Evolutionary conservation across 805 yeast genomes (phyloP).

Genomic region (Lipomyces kockii): DNA sequence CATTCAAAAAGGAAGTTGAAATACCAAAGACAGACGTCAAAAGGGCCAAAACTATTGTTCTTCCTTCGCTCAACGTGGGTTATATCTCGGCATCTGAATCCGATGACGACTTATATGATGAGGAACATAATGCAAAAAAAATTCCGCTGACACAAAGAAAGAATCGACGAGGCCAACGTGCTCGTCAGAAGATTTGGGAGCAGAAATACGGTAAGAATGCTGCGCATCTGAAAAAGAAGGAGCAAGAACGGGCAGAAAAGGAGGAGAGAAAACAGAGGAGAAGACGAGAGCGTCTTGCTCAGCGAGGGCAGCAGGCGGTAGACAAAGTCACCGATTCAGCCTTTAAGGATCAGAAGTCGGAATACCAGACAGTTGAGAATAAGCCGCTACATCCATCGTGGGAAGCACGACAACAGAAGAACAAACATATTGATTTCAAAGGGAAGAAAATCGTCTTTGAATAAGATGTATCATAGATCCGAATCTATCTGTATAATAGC

Average conservation of each 20-base stretch:
- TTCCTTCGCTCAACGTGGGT: slow-evolving; percentile 79
- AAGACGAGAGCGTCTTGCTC: slow-evolving; percentile 19
- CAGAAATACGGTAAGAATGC: slow-evolving; percentile 82
- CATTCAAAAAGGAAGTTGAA: not conserved
- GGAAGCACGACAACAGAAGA: slow-evolving; percentile 81
- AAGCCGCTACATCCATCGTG: slow-evolving; percentile 90
- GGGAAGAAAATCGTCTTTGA: slow-evolving; percentile 89
- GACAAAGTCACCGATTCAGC: slow-evolving; percentile 15
- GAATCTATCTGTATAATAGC: not conserved
- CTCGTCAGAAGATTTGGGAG: slow-evolving; percentile 97
- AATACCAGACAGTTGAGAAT: slow-evolving; percentile 17
- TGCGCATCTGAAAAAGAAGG: slow-evolving; percentile 75
- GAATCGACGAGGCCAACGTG: slow-evolving; percentile 96
- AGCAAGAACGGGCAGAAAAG: slow-evolving; percentile 58
- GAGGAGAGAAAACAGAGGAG: slow-evolving; percentile 58
- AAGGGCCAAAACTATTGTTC: slow-evolving; percentile 40
- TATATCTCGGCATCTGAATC: slow-evolving; percentile 82
- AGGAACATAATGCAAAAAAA: slow-evolving; percentile 26
- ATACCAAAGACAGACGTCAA: not conserved
- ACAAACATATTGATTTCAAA: slow-evolving; percentile 62
- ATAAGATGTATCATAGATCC: slow-evolving; percentile 33
- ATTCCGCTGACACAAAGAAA: slow-evolving; percentile 54
- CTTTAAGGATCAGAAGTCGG: slow-evolving; percentile 1
- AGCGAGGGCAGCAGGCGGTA: slow-evolving; percentile 10
- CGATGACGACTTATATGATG: slow-evolving; percentile 47